Evolutionary conservation across 208 protist species (phyloP).

Genomic region (Wallacemonas sp.): DNA sequence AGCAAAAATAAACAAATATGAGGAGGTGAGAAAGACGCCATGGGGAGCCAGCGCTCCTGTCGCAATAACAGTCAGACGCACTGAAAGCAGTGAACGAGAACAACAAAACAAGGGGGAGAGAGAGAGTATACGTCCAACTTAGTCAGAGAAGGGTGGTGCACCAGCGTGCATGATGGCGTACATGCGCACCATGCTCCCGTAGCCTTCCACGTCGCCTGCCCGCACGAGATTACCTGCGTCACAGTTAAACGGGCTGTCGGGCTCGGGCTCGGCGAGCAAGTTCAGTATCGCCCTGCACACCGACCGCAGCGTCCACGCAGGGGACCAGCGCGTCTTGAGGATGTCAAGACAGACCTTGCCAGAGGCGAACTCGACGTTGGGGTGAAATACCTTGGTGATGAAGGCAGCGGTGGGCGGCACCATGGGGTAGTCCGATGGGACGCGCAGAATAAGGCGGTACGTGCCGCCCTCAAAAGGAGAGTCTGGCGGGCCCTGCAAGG

Average conservation of each 20-base stretch:
- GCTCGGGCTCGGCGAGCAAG: constrained; percentile 78
- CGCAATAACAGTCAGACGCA: too few relatives aligned
- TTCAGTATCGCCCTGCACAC: constrained; percentile 84
- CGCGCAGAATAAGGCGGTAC: constrained; percentile 63
- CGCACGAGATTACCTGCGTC: constrained; percentile 91
- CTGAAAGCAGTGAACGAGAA: too few relatives aligned
- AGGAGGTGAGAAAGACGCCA: too few relatives aligned
- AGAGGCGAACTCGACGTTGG: constrained; percentile 87
- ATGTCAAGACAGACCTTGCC: constrained; percentile 93
- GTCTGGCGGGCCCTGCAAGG: constrained; percentile 66
- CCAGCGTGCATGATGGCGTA: constrained; percentile 79
- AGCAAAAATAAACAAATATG: too few relatives aligned
- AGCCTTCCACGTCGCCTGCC: constrained; percentile 65
- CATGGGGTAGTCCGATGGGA: constrained; percentile 89
- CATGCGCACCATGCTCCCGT: constrained; percentile 55
- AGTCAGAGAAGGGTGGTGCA: constrained; percentile 45
- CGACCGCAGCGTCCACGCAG: constrained; percentile 87
- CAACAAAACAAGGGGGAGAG: constrained; percentile 14
- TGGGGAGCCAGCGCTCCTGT: too few relatives aligned
- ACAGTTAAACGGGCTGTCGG: constrained; percentile 89
- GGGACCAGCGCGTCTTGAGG: constrained; percentile 86
- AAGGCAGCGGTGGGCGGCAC: constrained; percentile 76
- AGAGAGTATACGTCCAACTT: background rate
- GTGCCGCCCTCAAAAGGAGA: constrained; percentile 78
- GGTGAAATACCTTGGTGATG: constrained; percentile 88